Conservation (phyloP, 176 grass and related monocot genomes). For the Aechmea fasciata region DNA sequence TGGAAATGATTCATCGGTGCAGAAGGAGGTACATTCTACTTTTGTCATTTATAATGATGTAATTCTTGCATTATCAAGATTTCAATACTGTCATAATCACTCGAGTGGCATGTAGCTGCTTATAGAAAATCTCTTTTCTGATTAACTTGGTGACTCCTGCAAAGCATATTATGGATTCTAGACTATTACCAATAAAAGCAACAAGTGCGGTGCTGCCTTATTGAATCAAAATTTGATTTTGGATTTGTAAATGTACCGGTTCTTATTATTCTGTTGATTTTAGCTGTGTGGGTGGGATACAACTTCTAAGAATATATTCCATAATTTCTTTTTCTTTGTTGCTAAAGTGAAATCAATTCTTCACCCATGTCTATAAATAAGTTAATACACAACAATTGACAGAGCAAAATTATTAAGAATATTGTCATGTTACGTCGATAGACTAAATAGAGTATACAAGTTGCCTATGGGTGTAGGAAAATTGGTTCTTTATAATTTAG, state of each 20-base stretch:
- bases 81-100: conserved; percentile 1
- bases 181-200: too few relatives aligned
- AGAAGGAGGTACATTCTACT: conserved; percentile 52
- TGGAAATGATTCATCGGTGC: conserved; percentile 41
- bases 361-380: too few relatives aligned
- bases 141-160: not conserved
- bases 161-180: not conserved
- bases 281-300: too few relatives aligned
- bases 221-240: too few relatives aligned
- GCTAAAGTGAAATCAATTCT: too few relatives aligned
- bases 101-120: not conserved
- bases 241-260: too few relatives aligned
- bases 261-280: too few relatives aligned
- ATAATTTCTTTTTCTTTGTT: too few relatives aligned
- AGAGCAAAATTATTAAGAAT: not conserved
- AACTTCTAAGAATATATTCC: too few relatives aligned
- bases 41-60: conserved; percentile 18
- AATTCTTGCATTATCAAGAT: conserved; percentile 3
- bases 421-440: not conserved
- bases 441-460: not conserved
- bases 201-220: too few relatives aligned
- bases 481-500: not conserved
- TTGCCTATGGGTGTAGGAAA: not conserved
- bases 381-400: not conserved
- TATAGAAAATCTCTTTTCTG: not conserved